These are phyloP conservation scores for Euphorbia celastroides DNA, from an alignment of 441 rosid genomes.

Conservation along the genomic window DNA sequence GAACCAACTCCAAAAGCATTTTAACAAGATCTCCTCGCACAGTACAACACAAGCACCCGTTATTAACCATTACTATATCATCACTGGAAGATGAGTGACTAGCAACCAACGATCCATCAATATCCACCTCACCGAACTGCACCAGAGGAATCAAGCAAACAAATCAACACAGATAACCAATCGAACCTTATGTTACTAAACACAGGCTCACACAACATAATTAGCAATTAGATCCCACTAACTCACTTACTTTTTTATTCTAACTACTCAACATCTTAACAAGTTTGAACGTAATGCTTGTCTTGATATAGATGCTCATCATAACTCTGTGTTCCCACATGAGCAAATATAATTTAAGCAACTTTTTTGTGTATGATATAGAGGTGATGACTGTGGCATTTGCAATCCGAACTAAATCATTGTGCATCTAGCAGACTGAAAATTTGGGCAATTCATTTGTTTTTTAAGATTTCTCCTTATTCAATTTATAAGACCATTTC, in stretches of 20 bases:
- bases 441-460: neutral
- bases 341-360: neutral
- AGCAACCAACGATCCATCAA: constrained; percentile 74
- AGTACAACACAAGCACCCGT: constrained; percentile 75
- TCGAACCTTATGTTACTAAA: neutral
- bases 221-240: neutral
- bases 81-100: constrained; percentile 61
- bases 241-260: no score
- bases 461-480: neutral
- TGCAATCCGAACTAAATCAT: neutral
- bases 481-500: neutral
- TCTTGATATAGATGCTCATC: neutral
- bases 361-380: neutral
- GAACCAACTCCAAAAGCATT: constrained; percentile 64
- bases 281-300: neutral
- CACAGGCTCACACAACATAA: neutral
- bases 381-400: neutral
- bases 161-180: neutral
- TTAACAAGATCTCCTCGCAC: constrained; percentile 71
- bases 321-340: neutral
- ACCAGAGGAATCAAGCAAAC: constrained; percentile 7
- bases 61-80: constrained; percentile 66
- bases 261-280: neutral
- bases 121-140: constrained; percentile 79
- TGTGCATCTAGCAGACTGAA: neutral